phyloP scores from a whole-genome alignment of 2,329 filamentous ascomycete genomes.

The Hypoxylon sp. region DNA sequence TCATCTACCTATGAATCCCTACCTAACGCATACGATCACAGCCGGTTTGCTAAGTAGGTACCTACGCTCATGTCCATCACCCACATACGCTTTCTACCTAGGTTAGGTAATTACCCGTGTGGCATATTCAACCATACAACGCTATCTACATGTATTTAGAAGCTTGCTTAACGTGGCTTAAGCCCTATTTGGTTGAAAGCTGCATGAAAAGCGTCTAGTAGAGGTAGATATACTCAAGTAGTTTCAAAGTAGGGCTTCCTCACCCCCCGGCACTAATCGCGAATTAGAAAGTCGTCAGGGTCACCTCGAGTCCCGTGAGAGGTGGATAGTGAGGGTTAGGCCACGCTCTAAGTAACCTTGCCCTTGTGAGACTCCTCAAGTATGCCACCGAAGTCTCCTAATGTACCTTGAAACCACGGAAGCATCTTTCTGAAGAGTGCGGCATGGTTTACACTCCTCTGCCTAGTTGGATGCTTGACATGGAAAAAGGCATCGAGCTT shows the following conservation, averaged over 20 bases:
- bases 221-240: not conserved
- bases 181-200: not conserved
- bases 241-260: not conserved
- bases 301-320: not conserved
- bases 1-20: too few species aligned
- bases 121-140: too few species aligned
- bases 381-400: not conserved
- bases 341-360: not conserved
- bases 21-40: too few species aligned
- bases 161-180: not conserved
- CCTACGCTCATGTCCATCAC: too few species aligned
- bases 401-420: not conserved
- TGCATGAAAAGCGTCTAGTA: not conserved
- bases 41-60: too few species aligned
- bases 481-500: not conserved
- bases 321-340: not conserved
- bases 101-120: too few species aligned
- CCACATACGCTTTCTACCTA: too few species aligned
- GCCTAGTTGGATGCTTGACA: not conserved
- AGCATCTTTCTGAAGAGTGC: not conserved
- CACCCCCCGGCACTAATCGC: not conserved
- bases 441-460: not conserved
- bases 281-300: too few species aligned
- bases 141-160: too few species aligned
- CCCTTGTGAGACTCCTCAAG: not conserved